phyloP scores from a whole-genome alignment of 352 stramenopile species.

The Pythium aristosporum region DNA sequence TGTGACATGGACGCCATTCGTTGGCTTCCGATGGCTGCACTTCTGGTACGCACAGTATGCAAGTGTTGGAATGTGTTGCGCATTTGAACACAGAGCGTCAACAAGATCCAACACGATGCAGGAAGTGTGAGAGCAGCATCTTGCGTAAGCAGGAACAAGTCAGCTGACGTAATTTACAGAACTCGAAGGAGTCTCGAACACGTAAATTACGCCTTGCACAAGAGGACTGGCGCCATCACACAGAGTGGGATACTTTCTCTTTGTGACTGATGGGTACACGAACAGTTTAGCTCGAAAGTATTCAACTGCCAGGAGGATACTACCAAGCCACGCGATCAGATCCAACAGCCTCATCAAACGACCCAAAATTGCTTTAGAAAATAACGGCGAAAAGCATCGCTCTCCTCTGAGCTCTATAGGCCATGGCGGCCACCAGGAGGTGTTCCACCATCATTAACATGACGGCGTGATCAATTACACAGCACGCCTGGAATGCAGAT shows the following conservation, averaged over 20 bases:
- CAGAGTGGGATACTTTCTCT: slow-evolving; percentile 10
- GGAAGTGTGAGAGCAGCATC: too few species aligned
- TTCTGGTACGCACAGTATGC: too few species aligned
- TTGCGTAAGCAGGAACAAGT: neutral
- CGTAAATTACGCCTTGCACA: neutral
- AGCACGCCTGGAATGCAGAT: neutral
- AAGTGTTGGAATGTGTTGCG: too few species aligned
- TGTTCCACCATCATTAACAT: neutral
- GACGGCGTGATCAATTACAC: neutral
- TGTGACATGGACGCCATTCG: too few species aligned
- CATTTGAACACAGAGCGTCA: too few species aligned
- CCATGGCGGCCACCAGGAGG: too few species aligned
- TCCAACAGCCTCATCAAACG: neutral
- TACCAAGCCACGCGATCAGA: neutral
- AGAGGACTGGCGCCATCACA: slow-evolving; percentile 20
- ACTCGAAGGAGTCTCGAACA: neutral
- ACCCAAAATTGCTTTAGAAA: neutral
- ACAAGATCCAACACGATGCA: too few species aligned
- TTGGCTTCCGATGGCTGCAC: too few species aligned
- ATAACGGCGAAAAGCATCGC: too few species aligned
- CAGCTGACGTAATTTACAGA: slow-evolving; percentile 5
- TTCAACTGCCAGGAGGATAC: neutral
- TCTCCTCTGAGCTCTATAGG: too few species aligned
- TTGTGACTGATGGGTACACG: slow-evolving; percentile 14
- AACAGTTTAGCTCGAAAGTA: slow-evolving; percentile 6